These are phyloP conservation scores for Handroanthus guayacan DNA, from an alignment of 257 asterid genomes.

Conservation along the genomic window DNA sequence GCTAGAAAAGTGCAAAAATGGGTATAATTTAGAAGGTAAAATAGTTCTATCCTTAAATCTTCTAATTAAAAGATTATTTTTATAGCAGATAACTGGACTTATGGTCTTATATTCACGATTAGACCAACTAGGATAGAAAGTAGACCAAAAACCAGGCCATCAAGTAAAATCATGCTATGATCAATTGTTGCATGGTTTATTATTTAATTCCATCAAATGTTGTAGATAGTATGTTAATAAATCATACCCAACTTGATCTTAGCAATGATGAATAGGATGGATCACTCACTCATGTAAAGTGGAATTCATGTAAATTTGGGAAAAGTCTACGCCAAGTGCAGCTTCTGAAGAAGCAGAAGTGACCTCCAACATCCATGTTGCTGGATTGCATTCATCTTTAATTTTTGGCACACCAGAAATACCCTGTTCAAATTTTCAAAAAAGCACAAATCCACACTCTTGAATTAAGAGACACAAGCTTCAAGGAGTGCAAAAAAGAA, in stretches of 20 bases:
- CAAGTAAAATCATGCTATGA: too few species aligned
- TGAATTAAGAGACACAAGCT: neutral
- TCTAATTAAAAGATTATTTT: too few species aligned
- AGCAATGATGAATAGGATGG: neutral
- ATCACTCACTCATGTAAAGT: slow-evolving; percentile 37
- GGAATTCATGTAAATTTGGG: slow-evolving; percentile 37
- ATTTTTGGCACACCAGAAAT: slow-evolving; percentile 41
- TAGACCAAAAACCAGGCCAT: too few species aligned
- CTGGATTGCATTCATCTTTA: slow-evolving; percentile 39
- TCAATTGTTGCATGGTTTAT: too few species aligned
- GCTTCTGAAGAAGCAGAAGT: slow-evolving; percentile 44
- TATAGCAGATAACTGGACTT: too few species aligned
- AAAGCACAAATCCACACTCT: neutral
- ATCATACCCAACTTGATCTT: neutral
- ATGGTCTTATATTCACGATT: too few species aligned
- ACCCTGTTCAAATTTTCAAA: slow-evolving; percentile 23
- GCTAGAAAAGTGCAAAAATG: too few species aligned
- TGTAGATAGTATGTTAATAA: neutral
- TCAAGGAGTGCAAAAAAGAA: neutral
- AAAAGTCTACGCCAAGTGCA: slow-evolving; percentile 44
- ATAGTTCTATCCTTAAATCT: too few species aligned
- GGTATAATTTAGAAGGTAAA: too few species aligned
- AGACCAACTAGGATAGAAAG: too few species aligned
- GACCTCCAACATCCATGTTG: slow-evolving; percentile 48
- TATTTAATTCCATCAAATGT: too few species aligned